Base-by-base conservation (phyloP, 2,329 filamentous ascomycete species). In the Calonectria naviculata region DNA sequence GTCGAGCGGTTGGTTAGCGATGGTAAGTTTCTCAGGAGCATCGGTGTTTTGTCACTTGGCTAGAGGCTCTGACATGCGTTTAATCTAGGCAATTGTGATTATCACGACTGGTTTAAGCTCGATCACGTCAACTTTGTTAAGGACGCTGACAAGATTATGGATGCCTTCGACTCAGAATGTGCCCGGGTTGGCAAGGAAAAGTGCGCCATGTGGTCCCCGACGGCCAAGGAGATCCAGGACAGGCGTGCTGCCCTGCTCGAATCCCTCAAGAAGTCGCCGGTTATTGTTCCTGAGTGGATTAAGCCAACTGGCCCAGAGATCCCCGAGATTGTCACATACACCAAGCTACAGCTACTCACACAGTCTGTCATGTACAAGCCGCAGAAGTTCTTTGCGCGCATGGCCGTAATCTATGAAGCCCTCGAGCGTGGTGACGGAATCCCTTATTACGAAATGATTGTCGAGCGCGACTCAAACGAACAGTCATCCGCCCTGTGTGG, bases 131-230 rank as follows among this genome's bases (percentile, higher is more conserved):
- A 86, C 71, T 89, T 88, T 63, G 76, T 89, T 8, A 82, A 82
- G n/a, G 87, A 91, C 74, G 86, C 87, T 17, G 89, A 92, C 77
- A 83, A 85, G 63, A 85, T 88, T 7, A 85, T 90, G 74, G 79
- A 84, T 1, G 85, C 81, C 21, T 91, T 92, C 68, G 89, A 88
- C 74, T 80, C 82, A 21, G 84, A 86, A 46, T 93, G 91, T 76
- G 85, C 87, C 75, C 80, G 83, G 47, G 89, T 86, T 21, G 88
- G 88, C 0, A 87, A 88, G 0, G 71, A 81, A 0, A 83, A 79
- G 8, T 91, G 88, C 67, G 83, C 83, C 1, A 83, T 90, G 49
- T 83, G 83, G 72, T 82, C 80, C 1, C 54, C 76, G 0, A 80
- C 82, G 0, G 80, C 86, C 0, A 73, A 74, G 0, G 79, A 79